phyloP scores from a whole-genome alignment of 805 yeast species.

The Yarrowia sp. region DNA sequence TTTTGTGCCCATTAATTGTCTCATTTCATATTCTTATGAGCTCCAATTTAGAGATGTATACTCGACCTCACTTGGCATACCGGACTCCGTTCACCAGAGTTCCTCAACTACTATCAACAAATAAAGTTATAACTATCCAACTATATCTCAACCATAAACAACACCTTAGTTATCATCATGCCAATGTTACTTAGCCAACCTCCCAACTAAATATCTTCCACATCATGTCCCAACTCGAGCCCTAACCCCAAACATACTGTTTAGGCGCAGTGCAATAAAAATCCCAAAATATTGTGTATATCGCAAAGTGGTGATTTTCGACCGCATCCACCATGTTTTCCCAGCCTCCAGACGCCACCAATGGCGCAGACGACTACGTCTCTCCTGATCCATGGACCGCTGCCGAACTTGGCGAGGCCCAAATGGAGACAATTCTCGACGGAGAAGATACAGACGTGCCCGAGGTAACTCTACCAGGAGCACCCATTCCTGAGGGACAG shows the following conservation, averaged over 20 bases:
- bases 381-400: background rate
- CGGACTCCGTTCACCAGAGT: no score
- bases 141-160: no score
- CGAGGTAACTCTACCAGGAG: background rate
- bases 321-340: background rate
- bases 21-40: no score
- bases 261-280: constrained; percentile 8
- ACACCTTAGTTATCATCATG: background rate
- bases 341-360: background rate
- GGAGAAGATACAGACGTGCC: background rate
- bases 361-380: background rate
- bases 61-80: no score
- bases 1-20: no score
- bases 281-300: background rate
- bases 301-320: background rate
- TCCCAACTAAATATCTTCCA: no score
- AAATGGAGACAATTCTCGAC: constrained; percentile 10
- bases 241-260: constrained; percentile 3
- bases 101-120: no score
- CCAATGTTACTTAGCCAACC: background rate
- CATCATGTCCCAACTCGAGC: background rate
- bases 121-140: no score
- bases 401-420: background rate
- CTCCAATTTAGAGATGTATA: no score
- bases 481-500: constrained; percentile 3